Evolutionary conservation across 2,329 filamentous ascomycete species (phyloP), one percentile per base, ranked within the genome.

Genomic region (Penicillium sp.): DNA sequence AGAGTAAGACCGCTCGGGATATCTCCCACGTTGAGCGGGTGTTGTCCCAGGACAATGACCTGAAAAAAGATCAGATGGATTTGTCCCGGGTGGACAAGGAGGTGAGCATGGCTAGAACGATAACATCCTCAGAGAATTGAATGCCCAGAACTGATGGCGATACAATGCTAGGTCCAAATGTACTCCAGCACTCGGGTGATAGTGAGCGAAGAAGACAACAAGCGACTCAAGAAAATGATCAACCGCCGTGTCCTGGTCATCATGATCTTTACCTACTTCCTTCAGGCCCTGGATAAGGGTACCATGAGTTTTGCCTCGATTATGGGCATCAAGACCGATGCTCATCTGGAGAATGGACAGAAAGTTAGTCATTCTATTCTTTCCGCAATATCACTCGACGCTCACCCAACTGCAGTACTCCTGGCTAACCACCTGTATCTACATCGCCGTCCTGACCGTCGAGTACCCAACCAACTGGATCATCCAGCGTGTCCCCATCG

Each of bases 341-440:
- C 81, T 0, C 62, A 77, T n/a, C 73, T 87, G 4, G 66, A 57
- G 19, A 37, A 62, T 16, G 69, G 68, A 1, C 64, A 70, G 4
- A 58, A 77, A 40, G 81, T 77, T 24, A 64, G 73, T 6, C 60
- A 2, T 39, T 4, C 27, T 27, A 3, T 36, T 18, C 10, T 13
- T 10, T 2, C 24, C 1, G 6, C 1, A 2, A 7, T 10, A 10
- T 16, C n/a, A 16, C 46, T 5, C 27, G 2, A 16, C 16, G 37
- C 10, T 33, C 9, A 59, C 50, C 16, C 37, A 41, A 37, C 50
- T 35, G 18, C 71, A 90, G 76, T 92, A 87, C 70, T 84, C 82
- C 27, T 91, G 89, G 89, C 78, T 92, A 53, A 89, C 86, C 0
- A 89, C 87, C 13, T 89, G 86, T 79, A 89, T 91, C 63, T 91